Base-by-base conservation (phyloP, 345 rosid species). In the Murraya koenigii region DNA sequence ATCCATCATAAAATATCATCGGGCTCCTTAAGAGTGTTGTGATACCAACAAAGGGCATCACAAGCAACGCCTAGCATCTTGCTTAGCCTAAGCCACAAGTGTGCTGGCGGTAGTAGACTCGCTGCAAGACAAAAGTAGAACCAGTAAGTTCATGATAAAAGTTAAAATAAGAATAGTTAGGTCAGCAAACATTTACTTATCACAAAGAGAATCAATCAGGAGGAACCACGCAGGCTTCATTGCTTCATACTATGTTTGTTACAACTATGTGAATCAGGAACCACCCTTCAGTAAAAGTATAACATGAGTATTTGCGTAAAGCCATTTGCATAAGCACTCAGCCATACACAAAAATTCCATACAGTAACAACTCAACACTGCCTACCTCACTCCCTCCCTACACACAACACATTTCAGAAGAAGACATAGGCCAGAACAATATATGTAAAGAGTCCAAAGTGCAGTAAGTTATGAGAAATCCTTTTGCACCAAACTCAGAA, bases 41-140 rank as follows among this genome's bases (percentile, higher is more conserved):
- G 35, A 32, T 35, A 30, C 59, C 61, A n/a, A 39, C 63, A 9
- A 36, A 49, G 25, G 68, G 55, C 28, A 71, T 41, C 65, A 47
- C 68, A 71, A 78, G 64, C 54, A 14, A 63, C 67, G 54, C 75
- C 66, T 23, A 60, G 76, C 25, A 8, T 19, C 52, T 72, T 56
- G 54, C 22, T 75, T n/a, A 58, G 72, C 75, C 84, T 86, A 89
- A 6, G 92, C 92, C 41, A 89, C 92, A 35, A 89, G 88, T 22
- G 92, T 89, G 85, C 92, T 89, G 39, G 92, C 92, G 23, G 92
- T 89, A 30, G 90, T 87, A 28, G 92, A 89, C 54, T 89, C 92
- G n/a, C 92, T 89, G 90, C 87, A 79, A 80, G 44, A 32, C 32
- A 74, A 11, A 70, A 25, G 1, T 39, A 5, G 52, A 78, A 59